These are phyloP conservation scores for Botrytis paeoniae DNA, from an alignment of 2,329 filamentous ascomycete genomes.

Conservation along the genomic window DNA sequence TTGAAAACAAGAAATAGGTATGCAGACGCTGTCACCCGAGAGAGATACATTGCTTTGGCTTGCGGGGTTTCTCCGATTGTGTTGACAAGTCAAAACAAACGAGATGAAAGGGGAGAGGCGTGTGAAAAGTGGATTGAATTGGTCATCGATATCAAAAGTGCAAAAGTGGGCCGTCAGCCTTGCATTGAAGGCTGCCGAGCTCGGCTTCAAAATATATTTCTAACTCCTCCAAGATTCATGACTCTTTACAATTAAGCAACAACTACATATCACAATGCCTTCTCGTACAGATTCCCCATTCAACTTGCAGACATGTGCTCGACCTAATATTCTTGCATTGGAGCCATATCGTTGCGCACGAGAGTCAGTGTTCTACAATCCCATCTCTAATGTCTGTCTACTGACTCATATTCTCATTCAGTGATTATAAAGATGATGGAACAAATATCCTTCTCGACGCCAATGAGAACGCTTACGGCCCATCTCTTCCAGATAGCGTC, in stretches of 20 bases:
- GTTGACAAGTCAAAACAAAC: background rate
- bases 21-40: background rate
- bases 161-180: constrained; percentile 1
- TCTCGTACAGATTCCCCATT: constrained; percentile 54
- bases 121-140: background rate
- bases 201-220: constrained; percentile 19
- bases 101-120: background rate
- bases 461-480: constrained; percentile 96
- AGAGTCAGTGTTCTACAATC: constrained; percentile 55
- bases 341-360: constrained; percentile 78
- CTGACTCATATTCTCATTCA: constrained; percentile 43
- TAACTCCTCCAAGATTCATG: background rate
- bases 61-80: background rate
- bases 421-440: constrained; percentile 98
- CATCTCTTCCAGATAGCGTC: constrained; percentile 57
- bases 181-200: constrained; percentile 15
- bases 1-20: background rate
- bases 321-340: constrained; percentile 72
- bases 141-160: background rate
- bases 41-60: background rate
- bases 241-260: constrained; percentile 6
- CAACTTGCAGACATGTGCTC: constrained; percentile 69
- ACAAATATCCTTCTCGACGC: constrained; percentile 94
- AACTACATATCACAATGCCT: constrained; percentile 29
- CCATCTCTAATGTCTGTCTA: background rate